phyloP scores from a whole-genome alignment of 495 filamentous ascomycete species.

The Penicillium crystallinum region DNA sequence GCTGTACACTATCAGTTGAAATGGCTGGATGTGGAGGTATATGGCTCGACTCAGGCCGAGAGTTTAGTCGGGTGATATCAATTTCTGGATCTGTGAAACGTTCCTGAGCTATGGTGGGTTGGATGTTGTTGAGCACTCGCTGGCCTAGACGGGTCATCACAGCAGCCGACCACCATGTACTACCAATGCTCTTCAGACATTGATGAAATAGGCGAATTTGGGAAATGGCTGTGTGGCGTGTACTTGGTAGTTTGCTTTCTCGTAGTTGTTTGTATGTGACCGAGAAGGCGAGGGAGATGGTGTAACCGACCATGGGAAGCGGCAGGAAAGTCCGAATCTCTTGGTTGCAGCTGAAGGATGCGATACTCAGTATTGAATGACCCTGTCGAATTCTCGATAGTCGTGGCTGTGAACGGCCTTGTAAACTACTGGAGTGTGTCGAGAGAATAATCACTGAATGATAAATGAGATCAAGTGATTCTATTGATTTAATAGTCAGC shows the following conservation, averaged over 20 bases:
- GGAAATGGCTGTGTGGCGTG: constrained; percentile 6
- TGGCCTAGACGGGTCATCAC: constrained; percentile 23
- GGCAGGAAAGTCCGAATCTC: constrained; percentile 9
- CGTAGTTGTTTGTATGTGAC: constrained; percentile 22
- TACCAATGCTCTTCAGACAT: constrained; percentile 10
- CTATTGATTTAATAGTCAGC: constrained; percentile 8
- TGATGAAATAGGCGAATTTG: constrained; percentile 15
- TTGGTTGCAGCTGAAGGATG: constrained; percentile 11
- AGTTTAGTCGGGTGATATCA: constrained; percentile 6
- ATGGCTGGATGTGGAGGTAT: neutral
- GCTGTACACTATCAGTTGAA: neutral
- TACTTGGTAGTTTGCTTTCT: constrained; percentile 11
- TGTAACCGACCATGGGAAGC: constrained; percentile 18
- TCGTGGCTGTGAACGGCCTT: constrained; percentile 12
- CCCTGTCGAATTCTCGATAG: constrained; percentile 15
- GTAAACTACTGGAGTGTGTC: constrained; percentile 16
- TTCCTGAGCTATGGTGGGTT: constrained; percentile 1
- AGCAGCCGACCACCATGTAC: constrained; percentile 23
- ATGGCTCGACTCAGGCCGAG: neutral
- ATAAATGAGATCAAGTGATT: constrained; percentile 16
- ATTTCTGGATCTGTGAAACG: neutral
- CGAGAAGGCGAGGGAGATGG: constrained; percentile 20
- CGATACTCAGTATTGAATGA: constrained; percentile 14
- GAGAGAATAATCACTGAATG: constrained; percentile 19
- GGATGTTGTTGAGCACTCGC: constrained; percentile 13